These are phyloP conservation scores for Candolleomyces efflorescens DNA, from an alignment of 768 basidiomycete genomes.

Conservation along the genomic window DNA sequence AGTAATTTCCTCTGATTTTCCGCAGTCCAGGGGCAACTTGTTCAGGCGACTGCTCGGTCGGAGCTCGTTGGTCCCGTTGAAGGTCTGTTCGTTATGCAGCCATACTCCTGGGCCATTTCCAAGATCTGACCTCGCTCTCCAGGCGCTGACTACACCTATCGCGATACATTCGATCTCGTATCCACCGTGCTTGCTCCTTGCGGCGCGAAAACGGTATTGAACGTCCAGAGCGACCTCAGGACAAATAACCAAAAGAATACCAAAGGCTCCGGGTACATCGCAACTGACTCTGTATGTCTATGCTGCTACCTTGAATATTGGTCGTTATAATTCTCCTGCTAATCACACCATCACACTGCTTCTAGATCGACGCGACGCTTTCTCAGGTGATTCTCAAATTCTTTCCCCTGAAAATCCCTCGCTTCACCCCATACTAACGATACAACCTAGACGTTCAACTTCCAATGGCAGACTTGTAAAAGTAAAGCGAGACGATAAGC, in stretches of 20 bases:
- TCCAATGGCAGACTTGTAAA: conserved; percentile 16
- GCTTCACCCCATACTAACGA: background rate
- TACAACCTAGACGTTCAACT: conserved; percentile 15
- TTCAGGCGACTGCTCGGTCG: conserved; percentile 21
- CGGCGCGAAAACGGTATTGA: conserved; percentile 18
- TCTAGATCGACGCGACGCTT: conserved; percentile 10
- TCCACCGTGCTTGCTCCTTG: conserved; percentile 19
- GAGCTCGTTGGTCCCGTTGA: conserved; percentile 16
- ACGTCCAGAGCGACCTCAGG: conserved; percentile 19
- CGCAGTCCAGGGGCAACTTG: conserved; percentile 20
- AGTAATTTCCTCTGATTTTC: background rate
- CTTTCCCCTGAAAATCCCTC: background rate
- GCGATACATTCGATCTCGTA: conserved; percentile 22
- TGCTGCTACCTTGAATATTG: background rate
- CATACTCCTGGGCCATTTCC: background rate
- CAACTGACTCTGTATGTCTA: conserved; percentile 16
- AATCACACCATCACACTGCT: background rate
- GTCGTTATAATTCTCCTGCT: background rate
- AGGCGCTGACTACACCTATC: conserved; percentile 20
- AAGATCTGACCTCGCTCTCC: background rate
- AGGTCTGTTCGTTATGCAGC: conserved; percentile 5
- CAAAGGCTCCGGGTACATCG: conserved; percentile 20
- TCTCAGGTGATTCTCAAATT: conserved; percentile 8
- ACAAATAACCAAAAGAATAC: conserved; percentile 18
- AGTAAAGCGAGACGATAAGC: background rate